Evolutionary conservation across 2,329 filamentous ascomycete species (phyloP), one percentile per base, ranked within the genome.

Genomic region (Arthrobotrys sphaeroides): DNA sequence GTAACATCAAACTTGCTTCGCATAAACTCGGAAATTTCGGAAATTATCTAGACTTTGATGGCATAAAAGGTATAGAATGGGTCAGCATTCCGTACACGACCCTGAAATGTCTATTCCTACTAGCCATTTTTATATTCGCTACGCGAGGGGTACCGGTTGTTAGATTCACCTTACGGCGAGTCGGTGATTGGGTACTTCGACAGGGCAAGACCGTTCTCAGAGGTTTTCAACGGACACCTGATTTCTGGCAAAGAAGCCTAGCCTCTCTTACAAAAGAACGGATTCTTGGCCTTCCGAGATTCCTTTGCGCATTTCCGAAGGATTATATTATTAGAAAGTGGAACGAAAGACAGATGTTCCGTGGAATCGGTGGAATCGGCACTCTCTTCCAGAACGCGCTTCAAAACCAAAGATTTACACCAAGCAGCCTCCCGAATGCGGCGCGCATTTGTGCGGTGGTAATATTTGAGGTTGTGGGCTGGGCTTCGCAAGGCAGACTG

Each of bases 141-240:
- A 59, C 68, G 26, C 16, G 40, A 10, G 60, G 36, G 5, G 6
- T 49, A 6, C 68, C 68, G n/a, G 20, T 16, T 6, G 42, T 55
- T 18, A 53, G 4, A 53, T 5, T 33, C 28, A 7, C 26, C 3
- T 10, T 33, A 9, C 16, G 28, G 28, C 16, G 18, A 28, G 18
- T 31, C 13, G 12, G 26, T 20, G 5, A 7, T 24, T 65, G 47
- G 47, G 20, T 51, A 40, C 38, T 28, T 4, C 18, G 20, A n/a
- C 12, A 20, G 6, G 16, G 12, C 13, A 10, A 16, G 12, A 16
- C 12, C 18, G 5, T 45, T 22, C 3, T 26, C 7, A 22, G 10
- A 7, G 45, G 5, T n/a, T 9, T 26, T 20, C 7, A 43, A 18
- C 26, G 13, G 10, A 16, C 20, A 20, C 20, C 31, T 16, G 42